These are phyloP conservation scores for Pelargonium myrrhifolium DNA, from an alignment of 441 rosid genomes.

Conservation along the genomic window DNA sequence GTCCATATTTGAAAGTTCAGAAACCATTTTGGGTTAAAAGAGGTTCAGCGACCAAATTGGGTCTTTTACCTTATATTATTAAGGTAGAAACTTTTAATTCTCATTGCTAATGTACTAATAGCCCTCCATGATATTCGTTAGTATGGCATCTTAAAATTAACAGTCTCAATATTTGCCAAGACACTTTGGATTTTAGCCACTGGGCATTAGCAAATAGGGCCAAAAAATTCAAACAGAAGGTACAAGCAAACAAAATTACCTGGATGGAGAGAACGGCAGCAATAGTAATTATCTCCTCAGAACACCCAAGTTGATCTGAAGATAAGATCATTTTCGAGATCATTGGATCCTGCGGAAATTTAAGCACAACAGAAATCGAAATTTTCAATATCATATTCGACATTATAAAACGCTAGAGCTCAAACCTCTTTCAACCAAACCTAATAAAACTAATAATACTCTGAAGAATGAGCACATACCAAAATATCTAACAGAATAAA, in stretches of 20 bases:
- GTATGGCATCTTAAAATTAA: background rate
- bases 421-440: background rate
- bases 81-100: background rate
- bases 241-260: constrained; percentile 28
- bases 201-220: background rate
- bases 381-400: background rate
- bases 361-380: constrained; percentile 5
- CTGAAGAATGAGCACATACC: background rate
- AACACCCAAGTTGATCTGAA: constrained; percentile 81
- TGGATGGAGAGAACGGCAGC: constrained; percentile 87
- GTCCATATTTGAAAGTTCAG: too few relatives aligned
- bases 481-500: background rate
- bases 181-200: background rate
- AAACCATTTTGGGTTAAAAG: too few relatives aligned
- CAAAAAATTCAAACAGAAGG: background rate
- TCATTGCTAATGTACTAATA: background rate
- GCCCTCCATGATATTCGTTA: background rate
- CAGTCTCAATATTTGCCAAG: background rate
- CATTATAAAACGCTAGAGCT: background rate
- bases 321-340: constrained; percentile 90
- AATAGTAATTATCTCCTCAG: constrained; percentile 79
- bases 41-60: too few relatives aligned
- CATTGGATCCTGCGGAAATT: constrained; percentile 68
- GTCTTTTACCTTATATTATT: too few relatives aligned
- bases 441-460: too few relatives aligned